Percentiles rank a stretch among this genome's conserved stretches.
phyloP scores from a whole-genome alignment of 495 filamentous ascomycete genomes.

The Aspergillus wentii region DNA sequence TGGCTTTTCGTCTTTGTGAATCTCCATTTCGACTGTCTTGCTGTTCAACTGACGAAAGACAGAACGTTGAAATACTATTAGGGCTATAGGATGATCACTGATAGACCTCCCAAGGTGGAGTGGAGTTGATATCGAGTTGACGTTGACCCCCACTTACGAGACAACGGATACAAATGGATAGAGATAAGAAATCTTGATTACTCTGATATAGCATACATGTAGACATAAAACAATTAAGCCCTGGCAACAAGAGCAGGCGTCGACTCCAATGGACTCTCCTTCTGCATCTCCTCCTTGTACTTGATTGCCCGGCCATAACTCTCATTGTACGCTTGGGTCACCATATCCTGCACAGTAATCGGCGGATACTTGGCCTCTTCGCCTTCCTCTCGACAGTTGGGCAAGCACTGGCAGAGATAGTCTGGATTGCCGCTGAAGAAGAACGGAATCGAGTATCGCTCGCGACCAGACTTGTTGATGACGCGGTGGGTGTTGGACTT shows the following conservation, averaged over 20 bases:
- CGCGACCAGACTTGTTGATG: constrained; percentile 36
- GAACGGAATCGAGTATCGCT: constrained; percentile 59
- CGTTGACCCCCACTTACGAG: too few relatives aligned
- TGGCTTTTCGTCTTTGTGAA: constrained; percentile 9
- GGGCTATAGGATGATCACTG: too few relatives aligned
- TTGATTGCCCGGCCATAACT: constrained; percentile 31
- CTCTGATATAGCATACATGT: background rate
- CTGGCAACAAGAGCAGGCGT: constrained; percentile 10
- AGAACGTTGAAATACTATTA: too few relatives aligned
- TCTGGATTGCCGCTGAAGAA: constrained; percentile 54
- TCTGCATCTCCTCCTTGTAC: constrained; percentile 25
- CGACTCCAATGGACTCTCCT: constrained; percentile 6
- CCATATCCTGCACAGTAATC: constrained; percentile 37
- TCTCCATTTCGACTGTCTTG: constrained; percentile 22
- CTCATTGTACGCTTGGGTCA: constrained; percentile 25
- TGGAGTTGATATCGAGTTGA: too few relatives aligned
- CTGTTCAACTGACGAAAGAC: too few relatives aligned
- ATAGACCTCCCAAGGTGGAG: too few relatives aligned
- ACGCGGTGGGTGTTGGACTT: constrained; percentile 53
- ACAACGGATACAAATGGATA: too few relatives aligned
- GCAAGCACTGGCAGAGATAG: constrained; percentile 48
- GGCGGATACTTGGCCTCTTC: constrained; percentile 44
- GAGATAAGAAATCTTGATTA: too few relatives aligned
- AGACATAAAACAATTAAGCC: constrained; percentile 6
- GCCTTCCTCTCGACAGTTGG: constrained; percentile 34